Conservation (phyloP, 345 rosid species). For the Ceriops tagal region DNA sequence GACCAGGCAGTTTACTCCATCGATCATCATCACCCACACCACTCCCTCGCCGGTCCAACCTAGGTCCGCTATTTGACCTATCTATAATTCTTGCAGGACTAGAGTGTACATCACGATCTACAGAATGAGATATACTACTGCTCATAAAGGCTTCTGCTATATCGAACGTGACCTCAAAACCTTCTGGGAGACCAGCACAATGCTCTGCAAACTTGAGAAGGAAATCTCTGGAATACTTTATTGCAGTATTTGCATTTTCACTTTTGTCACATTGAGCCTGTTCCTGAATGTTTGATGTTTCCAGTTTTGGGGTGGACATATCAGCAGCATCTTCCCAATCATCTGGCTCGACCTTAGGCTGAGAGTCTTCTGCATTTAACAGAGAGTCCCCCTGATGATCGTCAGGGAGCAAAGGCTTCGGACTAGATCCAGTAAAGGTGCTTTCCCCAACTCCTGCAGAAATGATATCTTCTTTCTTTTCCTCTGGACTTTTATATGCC, state of each 20-base stretch:
- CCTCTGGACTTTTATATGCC: constrained; percentile 93
- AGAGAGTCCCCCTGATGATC: constrained; percentile 25
- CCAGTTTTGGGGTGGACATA: constrained; percentile 73
- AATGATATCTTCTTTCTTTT: constrained; percentile 47
- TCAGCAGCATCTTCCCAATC: constrained; percentile 99
- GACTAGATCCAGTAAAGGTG: constrained; percentile 26
- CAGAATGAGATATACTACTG: constrained; percentile 36
- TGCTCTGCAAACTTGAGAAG: constrained; percentile 71
- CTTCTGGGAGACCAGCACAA: constrained; percentile 63
- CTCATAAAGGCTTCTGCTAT: constrained; percentile 42
- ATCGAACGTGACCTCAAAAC: constrained; percentile 50
- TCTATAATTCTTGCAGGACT: constrained; percentile 62
- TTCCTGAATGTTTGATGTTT: constrained; percentile 35
- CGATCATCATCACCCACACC: constrained; percentile 56
- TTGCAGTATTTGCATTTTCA: constrained; percentile 39
- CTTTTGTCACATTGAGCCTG: constrained; percentile 30
- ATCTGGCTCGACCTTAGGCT: constrained; percentile 67
- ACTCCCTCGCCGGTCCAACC: constrained; percentile 72
- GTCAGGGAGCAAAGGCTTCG: constrained; percentile 36
- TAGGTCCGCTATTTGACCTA: constrained; percentile 55
- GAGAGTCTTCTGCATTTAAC: constrained; percentile 31
- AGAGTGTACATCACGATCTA: constrained; percentile 54
- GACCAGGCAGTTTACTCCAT: constrained; percentile 57
- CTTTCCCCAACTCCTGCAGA: constrained; percentile 32
- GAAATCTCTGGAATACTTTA: constrained; percentile 94